Conservation (phyloP, 768 basidiomycete species). For the Lepiota brunneoincarnata region DNA sequence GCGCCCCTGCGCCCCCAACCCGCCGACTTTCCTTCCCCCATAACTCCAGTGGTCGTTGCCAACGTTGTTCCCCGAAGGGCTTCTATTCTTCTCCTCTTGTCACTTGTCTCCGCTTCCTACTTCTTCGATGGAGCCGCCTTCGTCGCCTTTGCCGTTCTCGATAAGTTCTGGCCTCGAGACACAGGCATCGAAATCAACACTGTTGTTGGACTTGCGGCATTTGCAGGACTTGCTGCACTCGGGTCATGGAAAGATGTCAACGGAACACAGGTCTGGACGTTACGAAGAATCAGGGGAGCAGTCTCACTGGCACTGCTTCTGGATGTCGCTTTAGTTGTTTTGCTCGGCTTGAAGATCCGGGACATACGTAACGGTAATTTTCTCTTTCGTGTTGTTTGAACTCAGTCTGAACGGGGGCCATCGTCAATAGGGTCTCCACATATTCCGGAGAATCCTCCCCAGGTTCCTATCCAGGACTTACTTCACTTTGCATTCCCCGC, state of each 20-base stretch:
- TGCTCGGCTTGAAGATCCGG: slow-evolving; percentile 45
- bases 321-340: slow-evolving; percentile 57
- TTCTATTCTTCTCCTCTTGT: slow-evolving; percentile 69
- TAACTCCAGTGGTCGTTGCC: slow-evolving; percentile 76
- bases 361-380: slow-evolving; percentile 31
- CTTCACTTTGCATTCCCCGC: slow-evolving; percentile 51
- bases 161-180: slow-evolving; percentile 59
- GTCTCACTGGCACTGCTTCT: slow-evolving; percentile 51
- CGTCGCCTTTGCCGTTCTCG: slow-evolving; percentile 60
- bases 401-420: slow-evolving; percentile 1
- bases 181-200: slow-evolving; percentile 70
- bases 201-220: slow-evolving; percentile 65
- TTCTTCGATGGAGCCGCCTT: slow-evolving; percentile 77
- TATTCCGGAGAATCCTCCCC: slow-evolving; percentile 25
- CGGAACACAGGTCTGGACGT: slow-evolving; percentile 66
- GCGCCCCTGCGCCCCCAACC: slow-evolving; percentile 44
- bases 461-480: slow-evolving; percentile 25
- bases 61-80: slow-evolving; percentile 71
- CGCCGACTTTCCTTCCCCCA: slow-evolving; percentile 56
- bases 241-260: slow-evolving; percentile 80
- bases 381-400: slow-evolving; percentile 11
- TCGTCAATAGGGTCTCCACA: slow-evolving; percentile 19
- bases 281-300: slow-evolving; percentile 54
- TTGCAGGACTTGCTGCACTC: slow-evolving; percentile 68
- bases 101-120: slow-evolving; percentile 69